These are phyloP conservation scores for Hemerocallis citrina DNA, from an alignment of 106 monocot genomes.

Conservation along the genomic window DNA sequence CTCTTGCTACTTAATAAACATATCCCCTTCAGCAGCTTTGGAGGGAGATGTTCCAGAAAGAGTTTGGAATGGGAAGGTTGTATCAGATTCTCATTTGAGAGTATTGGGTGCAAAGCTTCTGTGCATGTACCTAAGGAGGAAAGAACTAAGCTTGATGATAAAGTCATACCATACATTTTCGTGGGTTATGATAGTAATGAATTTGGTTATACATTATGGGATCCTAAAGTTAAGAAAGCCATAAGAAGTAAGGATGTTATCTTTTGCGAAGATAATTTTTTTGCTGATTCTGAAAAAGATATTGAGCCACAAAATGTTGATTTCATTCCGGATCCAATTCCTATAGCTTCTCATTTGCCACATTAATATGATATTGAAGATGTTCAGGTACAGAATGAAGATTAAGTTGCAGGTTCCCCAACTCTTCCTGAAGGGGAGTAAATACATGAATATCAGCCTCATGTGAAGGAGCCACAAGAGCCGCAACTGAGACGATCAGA, in stretches of 20 bases:
- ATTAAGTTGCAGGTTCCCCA: too few relatives aligned
- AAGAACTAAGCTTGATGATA: too few relatives aligned
- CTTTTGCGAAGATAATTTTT: background rate
- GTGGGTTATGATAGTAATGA: slow-evolving; percentile 3
- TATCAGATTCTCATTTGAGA: background rate
- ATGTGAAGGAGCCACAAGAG: background rate
- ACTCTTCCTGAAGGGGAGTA: too few relatives aligned
- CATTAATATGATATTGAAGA: too few relatives aligned
- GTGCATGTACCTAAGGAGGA: slow-evolving; percentile 15
- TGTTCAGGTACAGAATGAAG: too few relatives aligned
- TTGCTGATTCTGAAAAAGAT: background rate
- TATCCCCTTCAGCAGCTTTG: slow-evolving; percentile 1
- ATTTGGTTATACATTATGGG: slow-evolving; percentile 4
- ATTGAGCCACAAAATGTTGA: too few relatives aligned
- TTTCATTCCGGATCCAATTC: too few relatives aligned
- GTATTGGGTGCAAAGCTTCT: slow-evolving; percentile 17
- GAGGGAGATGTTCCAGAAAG: background rate
- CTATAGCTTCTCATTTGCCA: too few relatives aligned
- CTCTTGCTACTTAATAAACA: background rate
- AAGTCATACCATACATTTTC: background rate
- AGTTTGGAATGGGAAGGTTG: background rate
- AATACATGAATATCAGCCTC: too few relatives aligned
- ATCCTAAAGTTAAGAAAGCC: background rate
- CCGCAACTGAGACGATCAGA: background rate
- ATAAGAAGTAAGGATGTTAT: background rate